phyloP scores from a whole-genome alignment of 2,329 filamentous ascomycete genomes.

The Phaeosphaeriaceae sp. region DNA sequence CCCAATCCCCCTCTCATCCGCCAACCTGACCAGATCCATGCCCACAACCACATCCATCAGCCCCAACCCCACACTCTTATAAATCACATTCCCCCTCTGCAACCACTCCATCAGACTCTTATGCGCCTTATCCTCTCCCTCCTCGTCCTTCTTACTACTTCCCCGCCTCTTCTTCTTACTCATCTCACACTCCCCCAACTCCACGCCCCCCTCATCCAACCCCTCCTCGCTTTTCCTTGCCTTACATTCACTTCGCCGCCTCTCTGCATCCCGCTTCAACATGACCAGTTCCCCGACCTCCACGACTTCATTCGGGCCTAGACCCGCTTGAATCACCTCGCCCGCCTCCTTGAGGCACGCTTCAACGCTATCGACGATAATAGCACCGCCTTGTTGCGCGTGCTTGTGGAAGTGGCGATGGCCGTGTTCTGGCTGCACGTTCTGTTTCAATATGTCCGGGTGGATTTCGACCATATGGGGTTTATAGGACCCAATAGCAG shows the following conservation, averaged over 20 bases:
- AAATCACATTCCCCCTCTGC: slow-evolving; percentile 70
- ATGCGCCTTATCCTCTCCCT: slow-evolving; percentile 43
- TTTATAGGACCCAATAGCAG: slow-evolving; percentile 75
- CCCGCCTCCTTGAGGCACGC: slow-evolving; percentile 84
- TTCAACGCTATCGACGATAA: slow-evolving; percentile 74
- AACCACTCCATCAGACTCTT: slow-evolving; percentile 65
- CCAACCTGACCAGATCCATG: slow-evolving; percentile 64
- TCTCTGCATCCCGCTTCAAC: slow-evolving; percentile 63
- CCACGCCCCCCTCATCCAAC: slow-evolving; percentile 73
- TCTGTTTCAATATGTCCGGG: slow-evolving; percentile 74
- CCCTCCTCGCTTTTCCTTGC: slow-evolving; percentile 44
- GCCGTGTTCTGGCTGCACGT: slow-evolving; percentile 61
- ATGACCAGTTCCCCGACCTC: slow-evolving; percentile 85
- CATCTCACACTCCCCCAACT: slow-evolving; percentile 74
- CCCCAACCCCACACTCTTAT: slow-evolving; percentile 73
- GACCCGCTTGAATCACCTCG: slow-evolving; percentile 80
- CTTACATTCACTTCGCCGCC: slow-evolving; percentile 36
- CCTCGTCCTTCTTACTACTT: slow-evolving; percentile 28
- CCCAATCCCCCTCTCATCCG: slow-evolving; percentile 64
- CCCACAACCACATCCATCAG: slow-evolving; percentile 74
- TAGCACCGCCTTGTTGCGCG: slow-evolving; percentile 64
- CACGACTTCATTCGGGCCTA: slow-evolving; percentile 78
- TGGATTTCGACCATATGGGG: slow-evolving; percentile 85
- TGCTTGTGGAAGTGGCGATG: slow-evolving; percentile 72
- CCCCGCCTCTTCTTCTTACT: slow-evolving; percentile 70